Evolutionary conservation across 2,329 filamentous ascomycete genomes (phyloP).

Genomic region (Colletotrichum sp.): DNA sequence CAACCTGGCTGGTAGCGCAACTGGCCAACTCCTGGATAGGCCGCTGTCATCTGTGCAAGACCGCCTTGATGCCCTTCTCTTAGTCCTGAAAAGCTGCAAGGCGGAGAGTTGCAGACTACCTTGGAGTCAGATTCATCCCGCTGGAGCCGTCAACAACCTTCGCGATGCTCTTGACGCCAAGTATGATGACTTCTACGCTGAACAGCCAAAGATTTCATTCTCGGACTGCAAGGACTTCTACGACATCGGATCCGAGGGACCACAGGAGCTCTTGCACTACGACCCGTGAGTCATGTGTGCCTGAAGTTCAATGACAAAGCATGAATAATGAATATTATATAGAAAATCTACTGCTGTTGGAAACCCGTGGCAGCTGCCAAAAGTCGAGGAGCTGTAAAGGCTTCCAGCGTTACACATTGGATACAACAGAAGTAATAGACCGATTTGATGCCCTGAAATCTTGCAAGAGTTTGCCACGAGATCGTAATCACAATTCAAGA

Average conservation of each 20-base stretch:
- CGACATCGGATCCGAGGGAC: conserved; percentile 59
- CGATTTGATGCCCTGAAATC: neutral
- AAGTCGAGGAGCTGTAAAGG: neutral
- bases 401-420: neutral
- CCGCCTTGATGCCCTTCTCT: conserved; percentile 62
- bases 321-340: neutral
- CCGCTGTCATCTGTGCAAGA: conserved; percentile 44
- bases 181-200: conserved; percentile 60
- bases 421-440: neutral
- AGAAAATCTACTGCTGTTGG: neutral
- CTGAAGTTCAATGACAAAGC: neutral
- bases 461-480: neutral
- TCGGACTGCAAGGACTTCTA: conserved; percentile 61
- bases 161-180: conserved; percentile 50
- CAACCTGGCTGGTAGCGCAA: conserved; percentile 40
- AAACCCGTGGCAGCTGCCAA: no score
- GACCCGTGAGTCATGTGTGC: neutral
- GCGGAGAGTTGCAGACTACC: conserved; percentile 57
- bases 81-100: conserved; percentile 67
- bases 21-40: conserved; percentile 32
- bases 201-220: conserved; percentile 55
- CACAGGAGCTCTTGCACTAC: conserved; percentile 35
- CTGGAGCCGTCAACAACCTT: conserved; percentile 54
- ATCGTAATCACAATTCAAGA: neutral
- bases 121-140: conserved; percentile 62